phyloP scores from a whole-genome alignment of 148 eudicot genomes.

The Agrostemma githago region DNA sequence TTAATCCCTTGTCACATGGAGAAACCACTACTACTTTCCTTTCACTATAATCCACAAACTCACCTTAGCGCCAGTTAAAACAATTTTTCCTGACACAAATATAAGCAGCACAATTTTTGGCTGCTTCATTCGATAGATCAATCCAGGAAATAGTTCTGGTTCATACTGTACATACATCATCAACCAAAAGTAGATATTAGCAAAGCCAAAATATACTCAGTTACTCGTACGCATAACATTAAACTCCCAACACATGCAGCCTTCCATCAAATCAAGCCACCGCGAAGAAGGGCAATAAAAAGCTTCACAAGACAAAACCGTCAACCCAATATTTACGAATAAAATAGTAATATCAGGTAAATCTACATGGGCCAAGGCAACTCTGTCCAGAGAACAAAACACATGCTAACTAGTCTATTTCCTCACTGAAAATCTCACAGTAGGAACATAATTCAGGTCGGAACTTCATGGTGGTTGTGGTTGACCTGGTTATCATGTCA shows the following conservation, averaged over 20 bases:
- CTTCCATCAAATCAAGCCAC: not conserved
- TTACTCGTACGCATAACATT: constrained; percentile 1
- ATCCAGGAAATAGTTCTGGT: constrained; percentile 58
- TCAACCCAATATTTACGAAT: too few relatives aligned
- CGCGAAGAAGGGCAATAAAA: not conserved
- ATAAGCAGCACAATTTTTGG: constrained; percentile 87
- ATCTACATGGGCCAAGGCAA: not conserved
- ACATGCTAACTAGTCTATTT: not conserved
- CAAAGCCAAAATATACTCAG: not conserved
- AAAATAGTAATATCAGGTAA: not conserved
- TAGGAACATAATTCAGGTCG: not conserved
- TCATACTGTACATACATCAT: constrained; percentile 10
- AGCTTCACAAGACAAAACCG: not conserved
- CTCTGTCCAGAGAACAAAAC: not conserved
- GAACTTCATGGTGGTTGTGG: not conserved
- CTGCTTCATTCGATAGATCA: constrained; percentile 91
- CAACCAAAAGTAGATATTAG: not conserved
- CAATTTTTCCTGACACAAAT: constrained; percentile 91
- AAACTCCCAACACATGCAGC: not conserved
- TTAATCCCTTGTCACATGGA: not conserved
- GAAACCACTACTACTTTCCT: not conserved
- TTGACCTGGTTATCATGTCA: not conserved
- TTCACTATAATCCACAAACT: not conserved
- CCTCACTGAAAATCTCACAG: not conserved
- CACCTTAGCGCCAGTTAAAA: constrained; percentile 95